Evolutionary conservation across 2,329 filamentous ascomycete species (phyloP).

Genomic region (Lachnellula suecica): DNA sequence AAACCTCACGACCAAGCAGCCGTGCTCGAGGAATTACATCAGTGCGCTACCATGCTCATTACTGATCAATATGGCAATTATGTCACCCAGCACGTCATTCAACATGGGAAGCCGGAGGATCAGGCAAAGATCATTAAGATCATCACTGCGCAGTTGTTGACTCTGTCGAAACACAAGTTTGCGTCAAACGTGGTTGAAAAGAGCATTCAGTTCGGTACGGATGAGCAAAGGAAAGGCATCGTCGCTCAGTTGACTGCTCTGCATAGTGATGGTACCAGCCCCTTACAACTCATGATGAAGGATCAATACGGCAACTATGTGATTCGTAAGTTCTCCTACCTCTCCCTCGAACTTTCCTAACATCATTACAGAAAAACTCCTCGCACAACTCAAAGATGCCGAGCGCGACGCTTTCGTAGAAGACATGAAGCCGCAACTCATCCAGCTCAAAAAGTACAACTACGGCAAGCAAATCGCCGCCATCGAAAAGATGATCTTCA

Average conservation of each 20-base stretch:
- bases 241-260: constrained; percentile 59
- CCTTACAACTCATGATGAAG: constrained; percentile 76
- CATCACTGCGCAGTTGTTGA: constrained; percentile 70
- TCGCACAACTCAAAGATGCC: constrained; percentile 58
- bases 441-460: constrained; percentile 61
- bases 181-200: constrained; percentile 97
- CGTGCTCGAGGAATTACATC: constrained; percentile 78
- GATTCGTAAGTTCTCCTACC: constrained; percentile 69
- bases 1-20: constrained; percentile 67
- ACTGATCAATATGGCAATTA: constrained; percentile 94
- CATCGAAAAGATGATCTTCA: constrained; percentile 55
- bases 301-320: constrained; percentile 97
- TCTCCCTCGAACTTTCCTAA: constrained; percentile 2
- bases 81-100: constrained; percentile 88
- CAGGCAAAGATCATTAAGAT: constrained; percentile 69
- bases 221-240: constrained; percentile 69
- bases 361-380: constrained; percentile 69
- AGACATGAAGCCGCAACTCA: constrained; percentile 62
- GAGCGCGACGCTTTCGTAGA: constrained; percentile 61
- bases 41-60: constrained; percentile 69
- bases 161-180: constrained; percentile 89
- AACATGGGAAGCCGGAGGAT: constrained; percentile 73
- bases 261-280: constrained; percentile 64
- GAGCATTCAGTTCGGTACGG: constrained; percentile 72
- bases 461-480: constrained; percentile 66